A percentile compares a stretch with the other conserved stretches of the same genome.
phyloP scores from a whole-genome alignment of 139 green algal genomes.

The Haematococcus sp. region DNA sequence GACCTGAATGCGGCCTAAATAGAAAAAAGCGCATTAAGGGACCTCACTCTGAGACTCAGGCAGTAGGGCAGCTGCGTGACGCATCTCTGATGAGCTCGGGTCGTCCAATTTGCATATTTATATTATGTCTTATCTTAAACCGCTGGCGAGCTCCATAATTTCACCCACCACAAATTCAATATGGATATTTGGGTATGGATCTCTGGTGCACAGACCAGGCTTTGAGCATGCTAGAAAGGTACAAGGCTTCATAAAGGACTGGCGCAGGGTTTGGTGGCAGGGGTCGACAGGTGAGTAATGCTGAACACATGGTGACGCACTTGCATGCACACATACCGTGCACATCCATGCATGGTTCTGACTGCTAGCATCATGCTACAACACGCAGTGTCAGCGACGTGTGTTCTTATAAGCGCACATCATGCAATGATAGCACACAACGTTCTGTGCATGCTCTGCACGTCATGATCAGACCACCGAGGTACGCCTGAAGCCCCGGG shows the following conservation, averaged over 20 bases:
- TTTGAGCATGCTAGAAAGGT: background rate
- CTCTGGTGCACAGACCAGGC: constrained; percentile 7
- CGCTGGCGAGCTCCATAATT: background rate
- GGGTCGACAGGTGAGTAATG: constrained; percentile 4
- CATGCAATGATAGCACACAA: no score
- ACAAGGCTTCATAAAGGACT: constrained; percentile 8
- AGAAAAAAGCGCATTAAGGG: no score
- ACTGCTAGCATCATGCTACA: background rate
- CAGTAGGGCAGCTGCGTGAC: no score
- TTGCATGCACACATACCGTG: background rate
- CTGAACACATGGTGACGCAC: background rate
- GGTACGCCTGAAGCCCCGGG: constrained; percentile 5
- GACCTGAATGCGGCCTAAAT: no score
- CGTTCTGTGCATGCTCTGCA: background rate
- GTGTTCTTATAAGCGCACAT: no score
- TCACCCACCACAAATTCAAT: background rate
- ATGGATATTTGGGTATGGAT: constrained; percentile 19
- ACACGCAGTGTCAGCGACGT: no score
- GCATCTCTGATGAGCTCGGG: background rate
- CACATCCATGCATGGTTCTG: background rate
- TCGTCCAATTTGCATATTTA: background rate
- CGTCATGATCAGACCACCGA: background rate
- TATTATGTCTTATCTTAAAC: background rate
- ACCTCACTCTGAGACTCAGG: no score
- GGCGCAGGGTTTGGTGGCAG: constrained; percentile 2